These are phyloP conservation scores for Pseudophaeomoniella oleicola DNA, from an alignment of 2,329 filamentous ascomycete genomes.

Conservation along the genomic window DNA sequence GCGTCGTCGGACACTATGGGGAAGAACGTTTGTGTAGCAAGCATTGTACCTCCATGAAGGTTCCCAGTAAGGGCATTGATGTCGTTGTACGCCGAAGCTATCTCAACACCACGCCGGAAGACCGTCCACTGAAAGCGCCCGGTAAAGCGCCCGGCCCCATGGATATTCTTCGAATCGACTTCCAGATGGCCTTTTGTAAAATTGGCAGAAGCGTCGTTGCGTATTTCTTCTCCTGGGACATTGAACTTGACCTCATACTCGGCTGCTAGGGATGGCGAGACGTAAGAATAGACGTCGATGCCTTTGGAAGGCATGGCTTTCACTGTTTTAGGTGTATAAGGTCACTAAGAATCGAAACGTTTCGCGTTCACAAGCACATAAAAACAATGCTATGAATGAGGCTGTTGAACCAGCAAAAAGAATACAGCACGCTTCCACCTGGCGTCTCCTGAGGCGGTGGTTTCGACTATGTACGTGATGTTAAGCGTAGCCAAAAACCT, in stretches of 20 bases:
- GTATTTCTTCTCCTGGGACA: slow-evolving; percentile 25
- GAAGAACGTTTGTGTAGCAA: slow-evolving; percentile 16
- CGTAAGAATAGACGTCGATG: slow-evolving; percentile 23
- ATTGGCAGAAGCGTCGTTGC: slow-evolving; percentile 16
- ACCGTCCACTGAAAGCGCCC: slow-evolving; percentile 31
- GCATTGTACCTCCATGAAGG: slow-evolving; percentile 24
- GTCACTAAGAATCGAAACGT: too few species aligned
- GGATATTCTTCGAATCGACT: slow-evolving; percentile 29
- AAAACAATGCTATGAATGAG: too few species aligned
- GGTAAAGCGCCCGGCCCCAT: slow-evolving; percentile 25
- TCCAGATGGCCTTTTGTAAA: slow-evolving; percentile 29
- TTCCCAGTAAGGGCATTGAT: slow-evolving; percentile 32
- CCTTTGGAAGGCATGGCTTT: slow-evolving; percentile 33
- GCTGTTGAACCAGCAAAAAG: too few species aligned
- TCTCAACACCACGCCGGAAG: slow-evolving; percentile 21
- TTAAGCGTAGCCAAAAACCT: too few species aligned
- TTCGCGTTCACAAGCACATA: too few species aligned
- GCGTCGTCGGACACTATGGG: slow-evolving; percentile 19
- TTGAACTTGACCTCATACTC: slow-evolving; percentile 29
- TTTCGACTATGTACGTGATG: too few species aligned
- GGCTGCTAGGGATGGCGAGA: slow-evolving; percentile 16
- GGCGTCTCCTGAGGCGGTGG: too few species aligned
- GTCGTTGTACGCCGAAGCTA: slow-evolving; percentile 29
- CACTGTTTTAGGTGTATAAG: too few species aligned
- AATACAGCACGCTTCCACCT: too few species aligned